These are phyloP conservation scores for Sarocladiaceae sp. DNA, from an alignment of 2,329 filamentous ascomycete species.

Conservation along the genomic window DNA sequence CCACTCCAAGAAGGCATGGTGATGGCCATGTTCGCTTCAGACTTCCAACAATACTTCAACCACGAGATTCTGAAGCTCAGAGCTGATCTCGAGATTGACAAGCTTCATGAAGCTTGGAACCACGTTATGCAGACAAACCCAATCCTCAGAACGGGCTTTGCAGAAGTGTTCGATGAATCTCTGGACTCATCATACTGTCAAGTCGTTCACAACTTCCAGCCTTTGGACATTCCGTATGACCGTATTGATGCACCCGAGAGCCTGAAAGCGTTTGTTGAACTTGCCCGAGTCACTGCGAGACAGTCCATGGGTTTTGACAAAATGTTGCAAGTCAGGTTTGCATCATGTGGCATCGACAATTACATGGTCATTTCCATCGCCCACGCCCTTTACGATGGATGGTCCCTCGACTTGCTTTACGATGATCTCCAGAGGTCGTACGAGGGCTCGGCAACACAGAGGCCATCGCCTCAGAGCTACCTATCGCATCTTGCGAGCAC, in stretches of 20 bases:
- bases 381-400: constrained; percentile 87
- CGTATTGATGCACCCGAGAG: constrained; percentile 25
- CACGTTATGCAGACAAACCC: constrained; percentile 56
- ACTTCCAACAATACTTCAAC: constrained; percentile 77
- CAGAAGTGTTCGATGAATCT: constrained; percentile 57
- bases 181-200: constrained; percentile 49
- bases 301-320: constrained; percentile 7
- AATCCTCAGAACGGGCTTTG: constrained; percentile 73
- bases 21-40: constrained; percentile 72
- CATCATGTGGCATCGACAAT: constrained; percentile 23
- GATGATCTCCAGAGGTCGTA: constrained; percentile 67
- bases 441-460: constrained; percentile 22
- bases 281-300: constrained; percentile 24
- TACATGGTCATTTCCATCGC: constrained; percentile 67
- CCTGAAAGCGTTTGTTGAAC: background rate
- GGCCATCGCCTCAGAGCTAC: constrained; percentile 47
- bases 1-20: constrained; percentile 85
- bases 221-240: constrained; percentile 24
- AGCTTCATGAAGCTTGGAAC: constrained; percentile 58
- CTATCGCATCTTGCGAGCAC: constrained; percentile 31
- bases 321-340: constrained; percentile 43
- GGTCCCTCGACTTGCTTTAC: constrained; percentile 73
- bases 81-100: constrained; percentile 46
- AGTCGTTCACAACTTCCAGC: constrained; percentile 30
- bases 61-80: constrained; percentile 68